Conservation (phyloP, 2,329 filamentous ascomycete species). For the Xylariaceae sp. region DNA sequence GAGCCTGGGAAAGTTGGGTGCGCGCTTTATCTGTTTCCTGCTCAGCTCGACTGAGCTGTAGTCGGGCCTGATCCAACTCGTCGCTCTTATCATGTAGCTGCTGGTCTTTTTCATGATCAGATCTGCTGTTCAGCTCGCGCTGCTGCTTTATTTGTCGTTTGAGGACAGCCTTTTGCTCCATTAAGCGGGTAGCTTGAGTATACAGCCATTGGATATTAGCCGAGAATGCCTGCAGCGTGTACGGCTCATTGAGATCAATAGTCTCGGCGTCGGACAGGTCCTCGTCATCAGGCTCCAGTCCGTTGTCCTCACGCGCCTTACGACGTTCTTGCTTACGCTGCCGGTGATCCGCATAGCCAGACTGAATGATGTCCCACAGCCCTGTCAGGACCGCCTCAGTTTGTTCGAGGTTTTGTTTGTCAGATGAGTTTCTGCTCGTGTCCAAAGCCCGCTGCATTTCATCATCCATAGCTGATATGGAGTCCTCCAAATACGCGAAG, state of each 20-base stretch:
- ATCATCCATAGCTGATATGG: conserved; percentile 47
- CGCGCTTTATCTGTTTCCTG: conserved; percentile 38
- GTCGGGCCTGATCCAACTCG: conserved; percentile 47
- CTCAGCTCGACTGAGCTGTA: conserved; percentile 28
- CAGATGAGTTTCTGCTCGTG: conserved; percentile 26
- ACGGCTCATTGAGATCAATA: conserved; percentile 55
- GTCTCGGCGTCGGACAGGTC: conserved; percentile 61
- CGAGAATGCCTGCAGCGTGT: conserved; percentile 72
- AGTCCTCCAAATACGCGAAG: conserved; percentile 62
- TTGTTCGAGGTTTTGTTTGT: conserved; percentile 46
- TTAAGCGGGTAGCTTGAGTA: conserved; percentile 68
- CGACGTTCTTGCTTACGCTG: conserved; percentile 51
- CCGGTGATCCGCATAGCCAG: conserved; percentile 53
- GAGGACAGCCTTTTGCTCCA: conserved; percentile 84
- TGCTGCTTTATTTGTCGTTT: conserved; percentile 94
- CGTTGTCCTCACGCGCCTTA: conserved; percentile 52
- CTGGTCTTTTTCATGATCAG: conserved; percentile 66
- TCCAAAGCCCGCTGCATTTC: conserved; percentile 38
- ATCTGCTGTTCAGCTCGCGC: conserved; percentile 84
- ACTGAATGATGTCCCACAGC: conserved; percentile 56
- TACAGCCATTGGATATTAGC: conserved; percentile 76
- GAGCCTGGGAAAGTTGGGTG: conserved; percentile 45
- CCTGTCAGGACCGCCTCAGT: conserved; percentile 52
- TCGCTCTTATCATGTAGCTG: conserved; percentile 57
- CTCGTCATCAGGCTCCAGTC: conserved; percentile 55